These are phyloP conservation scores for Colletotrichum destructivum DNA, from an alignment of 2,329 filamentous ascomycete species.

Conservation along the genomic window DNA sequence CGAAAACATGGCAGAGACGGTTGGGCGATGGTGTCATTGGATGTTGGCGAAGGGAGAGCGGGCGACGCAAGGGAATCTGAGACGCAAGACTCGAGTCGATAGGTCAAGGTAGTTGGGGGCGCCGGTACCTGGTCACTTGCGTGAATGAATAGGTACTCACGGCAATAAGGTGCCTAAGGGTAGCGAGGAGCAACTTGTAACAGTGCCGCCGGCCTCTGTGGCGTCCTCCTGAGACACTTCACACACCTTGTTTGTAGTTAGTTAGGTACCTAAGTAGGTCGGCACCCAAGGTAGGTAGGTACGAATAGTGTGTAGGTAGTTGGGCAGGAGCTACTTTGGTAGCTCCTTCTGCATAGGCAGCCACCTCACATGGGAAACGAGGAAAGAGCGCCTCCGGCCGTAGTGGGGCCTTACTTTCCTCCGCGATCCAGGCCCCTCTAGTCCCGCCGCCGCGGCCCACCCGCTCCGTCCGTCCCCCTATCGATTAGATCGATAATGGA, in stretches of 20 bases:
- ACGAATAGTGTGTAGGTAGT: too few relatives aligned
- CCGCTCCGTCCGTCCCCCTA: neutral
- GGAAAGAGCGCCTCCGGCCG: neutral
- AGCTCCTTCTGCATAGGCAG: neutral
- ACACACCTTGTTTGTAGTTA: too few relatives aligned
- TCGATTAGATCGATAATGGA: conserved; percentile 33
- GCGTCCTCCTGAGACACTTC: neutral
- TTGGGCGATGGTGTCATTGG: neutral
- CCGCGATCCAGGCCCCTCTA: neutral
- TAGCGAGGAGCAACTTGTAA: too few relatives aligned
- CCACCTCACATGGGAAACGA: conserved; percentile 7
- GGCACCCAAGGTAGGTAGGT: too few relatives aligned
- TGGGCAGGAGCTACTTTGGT: neutral
- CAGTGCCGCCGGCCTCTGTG: neutral
- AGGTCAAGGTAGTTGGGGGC: too few relatives aligned
- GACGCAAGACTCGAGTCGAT: neutral
- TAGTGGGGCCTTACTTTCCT: conserved; percentile 8
- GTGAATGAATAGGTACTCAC: too few relatives aligned
- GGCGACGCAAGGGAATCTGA: conserved; percentile 12
- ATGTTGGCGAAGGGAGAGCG: conserved; percentile 15
- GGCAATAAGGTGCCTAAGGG: too few relatives aligned
- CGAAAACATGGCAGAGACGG: conserved; percentile 3
- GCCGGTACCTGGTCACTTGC: too few relatives aligned
- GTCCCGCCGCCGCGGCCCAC: neutral
- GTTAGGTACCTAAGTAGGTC: too few relatives aligned